Evolutionary conservation across 495 filamentous ascomycete genomes (phyloP).

Genomic region (Neurospora sp.): DNA sequence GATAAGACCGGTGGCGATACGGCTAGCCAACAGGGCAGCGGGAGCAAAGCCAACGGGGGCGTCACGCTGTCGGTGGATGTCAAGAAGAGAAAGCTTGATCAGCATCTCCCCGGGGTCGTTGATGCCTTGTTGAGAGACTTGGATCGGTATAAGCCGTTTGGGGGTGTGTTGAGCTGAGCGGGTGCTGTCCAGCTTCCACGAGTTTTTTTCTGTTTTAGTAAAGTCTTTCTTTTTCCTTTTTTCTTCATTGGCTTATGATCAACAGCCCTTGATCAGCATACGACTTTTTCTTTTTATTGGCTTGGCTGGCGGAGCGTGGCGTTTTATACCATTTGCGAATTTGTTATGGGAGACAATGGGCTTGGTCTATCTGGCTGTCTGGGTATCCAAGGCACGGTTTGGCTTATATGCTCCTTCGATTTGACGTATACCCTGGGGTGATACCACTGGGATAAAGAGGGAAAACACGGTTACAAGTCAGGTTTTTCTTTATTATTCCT

Average conservation of each 20-base stretch:
- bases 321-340: neutral
- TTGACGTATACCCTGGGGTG: neutral
- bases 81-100: conserved; percentile 73
- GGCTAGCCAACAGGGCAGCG: conserved; percentile 5
- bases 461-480: neutral
- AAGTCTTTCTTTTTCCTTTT: neutral
- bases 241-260: neutral
- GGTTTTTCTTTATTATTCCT: neutral
- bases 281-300: conserved; percentile 4
- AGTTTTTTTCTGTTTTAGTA: neutral
- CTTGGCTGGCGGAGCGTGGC: neutral
- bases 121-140: conserved; percentile 87
- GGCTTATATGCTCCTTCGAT: neutral
- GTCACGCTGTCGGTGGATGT: conserved; percentile 66
- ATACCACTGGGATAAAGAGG: neutral
- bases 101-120: conserved; percentile 72
- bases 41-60: conserved; percentile 1
- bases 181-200: neutral
- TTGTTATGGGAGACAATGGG: neutral
- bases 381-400: neutral
- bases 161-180: conserved; percentile 33
- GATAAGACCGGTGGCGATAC: conserved; percentile 23
- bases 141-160: conserved; percentile 66
- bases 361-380: neutral
- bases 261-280: too few relatives aligned